Conservation (phyloP, 2,329 filamentous ascomycete genomes). For the Talaromyces sp. region DNA sequence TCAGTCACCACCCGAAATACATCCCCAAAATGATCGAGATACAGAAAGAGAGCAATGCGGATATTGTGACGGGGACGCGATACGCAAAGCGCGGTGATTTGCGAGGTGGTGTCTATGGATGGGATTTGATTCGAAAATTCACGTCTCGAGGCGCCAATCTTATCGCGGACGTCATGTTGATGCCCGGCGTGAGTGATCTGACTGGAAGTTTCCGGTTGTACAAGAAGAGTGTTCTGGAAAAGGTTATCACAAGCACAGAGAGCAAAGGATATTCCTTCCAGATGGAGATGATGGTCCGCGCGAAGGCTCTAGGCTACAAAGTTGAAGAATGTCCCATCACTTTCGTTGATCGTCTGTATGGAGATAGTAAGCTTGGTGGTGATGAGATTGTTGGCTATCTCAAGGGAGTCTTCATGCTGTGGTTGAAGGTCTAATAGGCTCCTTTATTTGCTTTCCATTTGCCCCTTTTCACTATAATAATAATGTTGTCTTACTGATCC, state of each 20-base stretch:
- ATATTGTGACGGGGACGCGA: conserved; percentile 94
- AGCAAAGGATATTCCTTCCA: conserved; percentile 98
- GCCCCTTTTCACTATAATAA: background rate
- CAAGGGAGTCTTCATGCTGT: conserved; percentile 73
- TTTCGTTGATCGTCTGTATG: conserved; percentile 93
- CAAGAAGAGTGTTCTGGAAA: conserved; percentile 82
- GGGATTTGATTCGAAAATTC: conserved; percentile 84
- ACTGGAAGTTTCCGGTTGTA: conserved; percentile 94
- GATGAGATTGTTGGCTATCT: conserved; percentile 96
- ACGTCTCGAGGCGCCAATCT: conserved; percentile 76
- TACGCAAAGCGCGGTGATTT: conserved; percentile 68
- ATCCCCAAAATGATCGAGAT: conserved; percentile 86
- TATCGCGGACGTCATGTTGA: conserved; percentile 88
- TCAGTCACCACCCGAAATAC: conserved; percentile 98
- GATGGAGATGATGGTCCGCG: conserved; percentile 99
- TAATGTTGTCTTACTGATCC: background rate
- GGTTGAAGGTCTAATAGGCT: conserved; percentile 62
- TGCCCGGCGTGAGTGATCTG: conserved; percentile 89
- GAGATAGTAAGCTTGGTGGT: conserved; percentile 88
- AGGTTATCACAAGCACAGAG: conserved; percentile 84
- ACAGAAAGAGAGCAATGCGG: conserved; percentile 74
- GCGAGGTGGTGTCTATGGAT: conserved; percentile 80
- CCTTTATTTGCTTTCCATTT: background rate
- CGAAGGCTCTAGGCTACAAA: conserved; percentile 90
- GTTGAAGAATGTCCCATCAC: conserved; percentile 94